Conservation (phyloP, 176 grass and related monocot genomes). For the Oryza nivara region DNA sequence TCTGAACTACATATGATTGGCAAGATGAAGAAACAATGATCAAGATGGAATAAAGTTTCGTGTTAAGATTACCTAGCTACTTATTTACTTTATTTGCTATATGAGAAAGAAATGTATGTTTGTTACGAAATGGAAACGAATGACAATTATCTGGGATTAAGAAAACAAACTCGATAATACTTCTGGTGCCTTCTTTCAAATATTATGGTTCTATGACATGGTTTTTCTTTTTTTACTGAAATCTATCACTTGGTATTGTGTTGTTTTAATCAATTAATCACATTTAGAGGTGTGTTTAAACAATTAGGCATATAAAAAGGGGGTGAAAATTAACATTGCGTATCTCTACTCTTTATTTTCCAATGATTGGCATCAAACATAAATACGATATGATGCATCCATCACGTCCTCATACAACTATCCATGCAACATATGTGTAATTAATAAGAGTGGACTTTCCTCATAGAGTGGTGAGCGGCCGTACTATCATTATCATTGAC, state of each 20-base stretch:
- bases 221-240: too few relatives aligned
- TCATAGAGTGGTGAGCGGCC: background rate
- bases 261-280: background rate
- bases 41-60: background rate
- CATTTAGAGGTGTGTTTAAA: background rate
- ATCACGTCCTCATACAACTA: background rate
- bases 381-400: background rate
- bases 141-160: background rate
- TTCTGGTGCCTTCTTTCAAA: background rate
- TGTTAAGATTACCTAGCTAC: background rate
- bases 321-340: too few relatives aligned
- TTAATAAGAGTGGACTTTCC: background rate
- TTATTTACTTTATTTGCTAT: background rate
- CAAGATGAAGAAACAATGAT: background rate
- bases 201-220: background rate
- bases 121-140: background rate
- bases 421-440: background rate
- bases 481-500: background rate
- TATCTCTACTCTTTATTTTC: background rate
- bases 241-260: background rate
- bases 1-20: background rate
- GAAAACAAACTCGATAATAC: background rate
- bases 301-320: background rate
- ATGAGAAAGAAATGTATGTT: background rate
- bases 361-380: background rate